phyloP scores from a whole-genome alignment of 441 rosid species.

The Mallotus japonicus region DNA sequence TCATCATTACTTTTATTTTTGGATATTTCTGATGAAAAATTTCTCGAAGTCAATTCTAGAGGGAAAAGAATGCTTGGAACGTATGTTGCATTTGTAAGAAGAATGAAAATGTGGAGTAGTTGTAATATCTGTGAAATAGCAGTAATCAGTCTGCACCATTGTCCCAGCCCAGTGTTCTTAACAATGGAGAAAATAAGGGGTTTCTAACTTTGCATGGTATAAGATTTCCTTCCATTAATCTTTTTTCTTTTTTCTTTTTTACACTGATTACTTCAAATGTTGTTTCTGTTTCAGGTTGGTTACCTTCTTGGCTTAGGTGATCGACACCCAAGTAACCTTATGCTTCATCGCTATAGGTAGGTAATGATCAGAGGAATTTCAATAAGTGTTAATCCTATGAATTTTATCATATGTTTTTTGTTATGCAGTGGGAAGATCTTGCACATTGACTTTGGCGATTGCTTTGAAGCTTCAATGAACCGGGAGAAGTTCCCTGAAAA shows the following conservation, averaged over 20 bases:
- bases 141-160: background rate
- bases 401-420: conserved; percentile 21
- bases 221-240: background rate
- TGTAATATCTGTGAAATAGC: background rate
- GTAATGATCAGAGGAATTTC: conserved; percentile 14
- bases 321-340: conserved; percentile 99
- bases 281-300: conserved; percentile 74
- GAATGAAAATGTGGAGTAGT: background rate
- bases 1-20: background rate
- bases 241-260: background rate
- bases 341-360: conserved; percentile 93
- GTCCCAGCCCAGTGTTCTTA: background rate
- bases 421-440: conserved; percentile 88
- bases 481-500: conserved; percentile 99
- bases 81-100: background rate
- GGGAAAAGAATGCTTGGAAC: background rate
- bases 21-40: background rate
- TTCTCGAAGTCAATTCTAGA: background rate
- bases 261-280: background rate
- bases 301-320: conserved; percentile 99
- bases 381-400: background rate
- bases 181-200: background rate
- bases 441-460: conserved; percentile 99
- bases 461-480: conserved; percentile 99
- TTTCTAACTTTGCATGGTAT: background rate